Evolutionary conservation across 2,329 filamentous ascomycete species (phyloP).

Genomic region (Aphanocladium album): DNA sequence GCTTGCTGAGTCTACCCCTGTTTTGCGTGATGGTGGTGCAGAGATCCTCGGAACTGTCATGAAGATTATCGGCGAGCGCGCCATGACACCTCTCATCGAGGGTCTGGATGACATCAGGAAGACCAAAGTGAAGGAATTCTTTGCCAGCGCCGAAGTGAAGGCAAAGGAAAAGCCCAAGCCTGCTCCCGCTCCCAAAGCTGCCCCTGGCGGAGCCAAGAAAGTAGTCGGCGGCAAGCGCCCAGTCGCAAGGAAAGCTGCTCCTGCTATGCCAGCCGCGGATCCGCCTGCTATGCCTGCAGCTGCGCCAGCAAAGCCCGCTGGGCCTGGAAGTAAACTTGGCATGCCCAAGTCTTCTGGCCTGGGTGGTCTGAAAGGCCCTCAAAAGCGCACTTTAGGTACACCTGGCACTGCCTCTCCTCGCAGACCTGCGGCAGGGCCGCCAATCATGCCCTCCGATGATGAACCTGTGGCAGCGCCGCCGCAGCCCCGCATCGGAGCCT

Average conservation of each 20-base stretch:
- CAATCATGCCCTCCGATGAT: conserved; percentile 51
- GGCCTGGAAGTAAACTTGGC: conserved; percentile 47
- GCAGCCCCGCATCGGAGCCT: conserved; percentile 59
- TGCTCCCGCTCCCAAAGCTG: conserved; percentile 51
- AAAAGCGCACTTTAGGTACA: conserved; percentile 48
- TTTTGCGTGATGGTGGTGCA: conserved; percentile 79
- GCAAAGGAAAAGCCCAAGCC: conserved; percentile 73
- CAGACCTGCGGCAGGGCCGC: conserved; percentile 42
- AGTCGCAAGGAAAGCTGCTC: conserved; percentile 40
- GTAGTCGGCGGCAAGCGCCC: conserved; percentile 38
- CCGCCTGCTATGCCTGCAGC: conserved; percentile 53
- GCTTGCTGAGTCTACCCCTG: conserved; percentile 81
- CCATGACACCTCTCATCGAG: conserved; percentile 89
- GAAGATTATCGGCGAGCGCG: conserved; percentile 97
- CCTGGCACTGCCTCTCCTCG: conserved; percentile 50
- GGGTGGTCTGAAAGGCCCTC: conserved; percentile 55
- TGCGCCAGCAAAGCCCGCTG: conserved; percentile 47
- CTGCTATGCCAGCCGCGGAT: conserved; percentile 39
- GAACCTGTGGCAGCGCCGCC: conserved; percentile 51
- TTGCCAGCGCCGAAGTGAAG: conserved; percentile 54
- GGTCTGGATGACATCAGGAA: conserved; percentile 94
- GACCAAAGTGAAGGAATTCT: conserved; percentile 91
- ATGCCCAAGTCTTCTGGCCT: conserved; percentile 49
- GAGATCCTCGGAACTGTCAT: conserved; percentile 91
- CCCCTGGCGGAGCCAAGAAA: conserved; percentile 45